Evolutionary conservation across 2,329 filamentous ascomycete genomes (phyloP), one percentile per base, ranked within the genome.

Genomic region (Aspergillus arachidicola): DNA sequence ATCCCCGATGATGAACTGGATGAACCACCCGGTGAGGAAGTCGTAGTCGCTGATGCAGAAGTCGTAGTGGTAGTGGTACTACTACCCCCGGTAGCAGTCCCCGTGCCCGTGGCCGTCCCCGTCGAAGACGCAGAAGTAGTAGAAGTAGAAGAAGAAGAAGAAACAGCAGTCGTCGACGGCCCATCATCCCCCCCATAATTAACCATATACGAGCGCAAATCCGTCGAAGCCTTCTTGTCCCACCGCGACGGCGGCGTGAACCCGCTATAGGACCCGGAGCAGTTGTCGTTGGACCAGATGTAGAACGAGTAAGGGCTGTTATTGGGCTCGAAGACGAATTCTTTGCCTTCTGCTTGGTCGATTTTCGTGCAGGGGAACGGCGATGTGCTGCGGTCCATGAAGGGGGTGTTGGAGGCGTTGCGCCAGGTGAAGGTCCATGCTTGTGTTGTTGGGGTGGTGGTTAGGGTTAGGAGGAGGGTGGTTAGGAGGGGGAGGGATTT

Each of bases 361-460:
- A 66, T 64, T 11, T 55, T 19, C 5, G 56, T 60, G 58, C 64
- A 66, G 28, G 57, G 28, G 7, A 46, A 14, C 2, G 57, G 53
- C 6, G 21, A 36, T 6, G 46, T 26, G 23, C 54, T 50, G 30
- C 58, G 57, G 1, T 58, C 57, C 3, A 62, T 28, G 30, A 46
- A 61, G 26, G 57, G 41, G 21, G 48, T 28, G 19, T 41, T 41
- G 34, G 59, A 43, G 12, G 38, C 43, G 41, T 62, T 58, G 16
- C 57, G 60, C 62, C 62, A 66, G 51, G 64, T 66, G 50, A 66
- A 62, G 23, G 60, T 55, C 64, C 64, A 66, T 4, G 54, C 62
- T 6, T 57, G 55, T 6, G 53, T 51, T 6, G 34, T 38, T 23
- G 57, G 38, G 14, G 61, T 16, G 6, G 36, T 30, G 23, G 14